Base-by-base conservation (phyloP, 176 grass and related monocot genomes). In the Pharus latifolius region DNA sequence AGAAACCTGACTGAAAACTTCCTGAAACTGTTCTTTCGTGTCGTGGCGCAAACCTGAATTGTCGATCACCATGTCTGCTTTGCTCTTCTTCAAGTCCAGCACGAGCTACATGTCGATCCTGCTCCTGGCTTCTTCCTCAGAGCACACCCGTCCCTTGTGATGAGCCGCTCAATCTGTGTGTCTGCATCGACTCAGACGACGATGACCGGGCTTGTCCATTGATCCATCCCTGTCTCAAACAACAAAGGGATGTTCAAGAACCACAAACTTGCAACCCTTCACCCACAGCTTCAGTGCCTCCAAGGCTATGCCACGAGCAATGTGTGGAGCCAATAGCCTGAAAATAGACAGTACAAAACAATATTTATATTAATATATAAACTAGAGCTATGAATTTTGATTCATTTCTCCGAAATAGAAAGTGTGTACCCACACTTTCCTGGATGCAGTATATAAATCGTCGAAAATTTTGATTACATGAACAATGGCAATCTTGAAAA, bases 251-350 rank as follows among this genome's bases (percentile, higher is more conserved):
- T 70, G 55, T 76, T n/a, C 80, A 29, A 83, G 80, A 70, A 88
- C 63, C 27, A 83, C 75, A 78, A 80, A 53, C 27, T 68, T 80
- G 24, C 27, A 80, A 23, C 83, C 83, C 35, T 76, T 86, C 25
- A 86, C 23, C 83, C 83, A 86, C 30, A 86, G 76, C 65, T 80
- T 86, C n/a, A 69, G 2, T 18, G 75, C 40, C 47, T 86, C 83
- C 76, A 69, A 80, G 8, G 80, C 52, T 43, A 86, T 80, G 49
- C 76, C 70, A 6, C 7, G 75, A 52, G 76, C 80, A 29, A 86
- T 86, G 56, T 86, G 60, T 38, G 83, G 83, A 45, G 83, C 76
- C 38, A 86, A 44, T 10, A 86, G 61, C 45, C 83, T 86, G 70
- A 60, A 84, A 15, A 5, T 24, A 65, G 31, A n/a, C n/a, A n/a